Evolutionary conservation across 306 rosid genomes (phyloP), one percentile per base, ranked within the genome.

Genomic region (Vigna radiata): DNA sequence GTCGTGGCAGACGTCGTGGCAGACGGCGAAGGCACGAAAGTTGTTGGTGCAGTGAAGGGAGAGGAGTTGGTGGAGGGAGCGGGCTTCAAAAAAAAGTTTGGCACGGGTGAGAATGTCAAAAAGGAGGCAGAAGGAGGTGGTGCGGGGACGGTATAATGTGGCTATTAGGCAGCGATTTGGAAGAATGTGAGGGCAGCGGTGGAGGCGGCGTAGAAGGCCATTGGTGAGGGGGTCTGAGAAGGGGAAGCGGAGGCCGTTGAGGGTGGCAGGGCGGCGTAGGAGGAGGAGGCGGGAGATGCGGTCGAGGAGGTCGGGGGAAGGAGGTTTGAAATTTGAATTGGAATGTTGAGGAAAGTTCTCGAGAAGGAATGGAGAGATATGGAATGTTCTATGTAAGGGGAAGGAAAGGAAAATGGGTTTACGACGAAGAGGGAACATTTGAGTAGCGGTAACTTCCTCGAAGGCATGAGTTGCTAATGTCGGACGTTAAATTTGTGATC

Each of bases 51-150:
- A 89, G 39, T 88, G 82, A 23, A 53, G n/a, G 4, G 72, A 72
- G 2, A 82, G 78, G 73, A 89, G 77, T 2, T 90, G 85, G 59
- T 71, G 72, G 27, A 83, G 79, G 15, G 78, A 71, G 54, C 89
- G 73, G 55, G 96, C 75, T 67, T 90, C 84, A 55, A 83, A 80
- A 72, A 81, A 82, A 89, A 91, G 80, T 60, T 87, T 80, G 55
- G 95, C 96, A 37, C 89, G 84, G 5, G 91, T 81, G 82, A 91
- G 81, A 29, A 91, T 87, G 73, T 94, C 96, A 61, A 88, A 84
- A 60, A 94, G 76, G 84, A 77, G 79, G 64, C 92, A 90, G 59
- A 85, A 87, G 17, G 96, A 86, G 49, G 56, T 85, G 47, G 86
- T 11, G 55, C 83, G 82, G 18, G 96, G 98, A 21, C 93, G 87